phyloP scores from a whole-genome alignment of 805 yeast species.

The Candida anglica region DNA sequence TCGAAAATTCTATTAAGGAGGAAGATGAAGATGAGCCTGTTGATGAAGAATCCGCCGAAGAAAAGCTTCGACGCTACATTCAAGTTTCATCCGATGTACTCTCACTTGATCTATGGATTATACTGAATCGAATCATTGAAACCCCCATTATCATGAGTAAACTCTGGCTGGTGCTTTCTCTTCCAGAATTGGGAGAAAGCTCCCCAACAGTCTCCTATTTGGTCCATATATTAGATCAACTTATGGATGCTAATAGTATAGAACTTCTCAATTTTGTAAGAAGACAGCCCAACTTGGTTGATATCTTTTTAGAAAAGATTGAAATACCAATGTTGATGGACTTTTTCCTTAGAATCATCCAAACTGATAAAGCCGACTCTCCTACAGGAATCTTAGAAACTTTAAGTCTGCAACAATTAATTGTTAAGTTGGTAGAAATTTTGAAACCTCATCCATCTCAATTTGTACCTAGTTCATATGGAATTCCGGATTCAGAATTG shows the following conservation, averaged over 20 bases:
- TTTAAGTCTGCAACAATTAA: conserved; percentile 66
- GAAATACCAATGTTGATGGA: conserved; percentile 96
- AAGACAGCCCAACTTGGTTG: conserved; percentile 66
- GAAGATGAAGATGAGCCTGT: conserved; percentile 5
- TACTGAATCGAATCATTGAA: conserved; percentile 39
- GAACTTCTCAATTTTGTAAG: conserved; percentile 72
- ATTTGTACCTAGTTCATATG: conserved; percentile 21
- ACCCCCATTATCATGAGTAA: conserved; percentile 36
- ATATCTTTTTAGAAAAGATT: conserved; percentile 76
- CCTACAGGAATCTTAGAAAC: conserved; percentile 84
- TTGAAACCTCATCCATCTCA: conserved; percentile 58
- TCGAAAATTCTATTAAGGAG: conserved; percentile 1
- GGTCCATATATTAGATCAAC: conserved; percentile 76
- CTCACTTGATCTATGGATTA: conserved; percentile 39
- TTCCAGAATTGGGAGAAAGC: conserved; percentile 29
- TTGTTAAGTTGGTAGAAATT: conserved; percentile 67
- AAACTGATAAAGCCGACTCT: conserved; percentile 86
- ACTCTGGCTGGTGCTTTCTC: conserved; percentile 35
- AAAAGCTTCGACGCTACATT: conserved; percentile 31
- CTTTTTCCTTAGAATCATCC: conserved; percentile 79
- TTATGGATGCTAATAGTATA: conserved; percentile 55
- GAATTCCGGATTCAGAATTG: conserved; percentile 25
- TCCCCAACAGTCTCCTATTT: conserved; percentile 37
- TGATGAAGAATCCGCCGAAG: conserved; percentile 15
- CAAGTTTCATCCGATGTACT: conserved; percentile 39